A percentile compares a stretch with the other conserved stretches of the same genome.
These are phyloP conservation scores for Aspergillus sp. DNA, from an alignment of 2,329 filamentous ascomycete species.

Conservation along the genomic window DNA sequence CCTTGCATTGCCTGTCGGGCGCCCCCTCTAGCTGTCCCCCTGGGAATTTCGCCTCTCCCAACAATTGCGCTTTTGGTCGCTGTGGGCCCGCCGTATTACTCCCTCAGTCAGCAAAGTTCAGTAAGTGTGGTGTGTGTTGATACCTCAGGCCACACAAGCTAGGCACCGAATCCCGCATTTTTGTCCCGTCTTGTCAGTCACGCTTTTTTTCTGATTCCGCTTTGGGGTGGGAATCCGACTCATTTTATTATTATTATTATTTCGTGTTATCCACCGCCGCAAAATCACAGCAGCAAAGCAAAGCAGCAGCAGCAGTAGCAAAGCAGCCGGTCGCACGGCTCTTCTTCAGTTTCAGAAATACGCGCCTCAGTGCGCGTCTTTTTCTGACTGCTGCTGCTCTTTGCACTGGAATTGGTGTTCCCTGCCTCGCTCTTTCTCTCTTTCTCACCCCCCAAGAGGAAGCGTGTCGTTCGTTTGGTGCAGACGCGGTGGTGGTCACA, in stretches of 20 bases:
- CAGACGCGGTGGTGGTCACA: conserved; percentile 19
- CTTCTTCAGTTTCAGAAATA: background rate
- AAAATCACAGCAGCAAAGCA: background rate
- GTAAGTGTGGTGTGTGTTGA: background rate
- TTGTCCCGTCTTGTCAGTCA: background rate
- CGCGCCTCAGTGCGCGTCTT: conserved; percentile 6
- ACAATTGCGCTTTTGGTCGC: conserved; percentile 14
- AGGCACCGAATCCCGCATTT: background rate
- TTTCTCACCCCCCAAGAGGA: background rate
- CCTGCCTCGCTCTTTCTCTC: background rate
- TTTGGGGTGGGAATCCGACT: background rate
- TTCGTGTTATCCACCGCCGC: background rate
- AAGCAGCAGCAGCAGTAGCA: background rate
- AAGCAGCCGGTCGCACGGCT: background rate
- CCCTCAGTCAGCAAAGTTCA: background rate
- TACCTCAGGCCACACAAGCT: background rate
- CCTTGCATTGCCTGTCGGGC: conserved; percentile 17
- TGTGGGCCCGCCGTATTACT: conserved; percentile 12
- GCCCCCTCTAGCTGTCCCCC: conserved; percentile 10
- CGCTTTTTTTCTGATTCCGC: conserved; percentile 1
- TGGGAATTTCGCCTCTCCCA: background rate
- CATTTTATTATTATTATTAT: conserved; percentile 2
- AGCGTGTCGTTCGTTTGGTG: background rate
- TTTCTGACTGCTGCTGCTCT: background rate
- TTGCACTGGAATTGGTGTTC: too few species aligned